Evolutionary conservation across 805 yeast species (phyloP), one percentile per base, ranked within the genome.

Genomic region (Candida glaebosa): DNA sequence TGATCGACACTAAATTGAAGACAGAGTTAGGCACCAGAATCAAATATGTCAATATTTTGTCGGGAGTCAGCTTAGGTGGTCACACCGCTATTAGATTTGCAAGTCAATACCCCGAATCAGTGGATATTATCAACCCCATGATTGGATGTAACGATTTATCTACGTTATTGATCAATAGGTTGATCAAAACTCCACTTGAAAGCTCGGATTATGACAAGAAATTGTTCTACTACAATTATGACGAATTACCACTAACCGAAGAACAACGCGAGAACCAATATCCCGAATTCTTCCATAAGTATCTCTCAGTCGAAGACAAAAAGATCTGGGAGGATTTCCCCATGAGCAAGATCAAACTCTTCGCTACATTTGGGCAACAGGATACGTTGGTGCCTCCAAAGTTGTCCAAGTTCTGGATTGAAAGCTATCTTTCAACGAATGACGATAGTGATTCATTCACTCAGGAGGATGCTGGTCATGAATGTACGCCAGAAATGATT

Each of bases 11-110:
- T 17, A 41, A 43, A 7, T 20, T 34, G 3, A 39, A 41, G 10
- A 37, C 44, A 31, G 52, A 49, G 24, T 41, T 45, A 26, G 53
- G 52, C 5, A 45, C 53, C n/a, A 40, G 49, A 18, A 44, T 69
- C 37, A 48, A 50, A 39, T 65, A 41, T 53, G 56, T 37, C 43
- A 71, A 71, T 53, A 64, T 73, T 33, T 56, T 75, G 20, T 50
- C 69, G 9, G 86, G 85, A 1, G 64, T 65, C 31, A 77, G 83
- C 0, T 61, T 78, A 34, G 84, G 84, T 2, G 85, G 79, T 0
- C 83, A 80, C 54, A 63, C 72, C n/a, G 63, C 72, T 22, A 75
- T 76, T 63, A 57, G 72, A 48, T 67, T 58, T 55, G 78, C 67
- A 16, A 51, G 57, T 37, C 50, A 49, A 45, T 62, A 65, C 49